phyloP scores from a whole-genome alignment of 2,329 filamentous ascomycete genomes.

The Sodiomyces alkalinus region DNA sequence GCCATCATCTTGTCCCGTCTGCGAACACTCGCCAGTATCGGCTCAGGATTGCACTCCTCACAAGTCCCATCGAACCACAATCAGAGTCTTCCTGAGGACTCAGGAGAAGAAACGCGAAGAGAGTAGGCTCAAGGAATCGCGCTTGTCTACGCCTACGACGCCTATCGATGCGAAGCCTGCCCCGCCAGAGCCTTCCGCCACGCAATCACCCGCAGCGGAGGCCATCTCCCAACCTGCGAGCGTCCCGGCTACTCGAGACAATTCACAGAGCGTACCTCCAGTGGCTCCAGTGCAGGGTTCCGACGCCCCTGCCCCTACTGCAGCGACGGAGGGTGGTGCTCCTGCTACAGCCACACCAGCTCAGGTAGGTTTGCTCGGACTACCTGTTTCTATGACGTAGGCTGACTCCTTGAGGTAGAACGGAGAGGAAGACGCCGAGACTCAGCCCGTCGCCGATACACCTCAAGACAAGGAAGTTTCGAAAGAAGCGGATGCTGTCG shows the following conservation, averaged over 20 bases:
- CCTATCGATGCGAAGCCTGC: constrained; percentile 25
- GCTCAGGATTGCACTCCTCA: constrained; percentile 76
- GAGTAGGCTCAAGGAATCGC: constrained; percentile 34
- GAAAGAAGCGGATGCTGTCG: no score
- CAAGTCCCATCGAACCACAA: constrained; percentile 81
- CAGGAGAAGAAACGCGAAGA: constrained; percentile 80
- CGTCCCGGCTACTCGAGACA: neutral
- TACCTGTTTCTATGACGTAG: no score
- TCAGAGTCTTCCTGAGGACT: constrained; percentile 79
- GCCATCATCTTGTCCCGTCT: constrained; percentile 73
- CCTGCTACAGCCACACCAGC: no score
- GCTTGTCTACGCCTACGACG: constrained; percentile 22
- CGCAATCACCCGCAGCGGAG: constrained; percentile 9
- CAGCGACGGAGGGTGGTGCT: no score
- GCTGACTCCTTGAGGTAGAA: no score
- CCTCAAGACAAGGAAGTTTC: no score
- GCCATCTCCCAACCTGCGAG: constrained; percentile 1
- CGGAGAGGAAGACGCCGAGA: no score
- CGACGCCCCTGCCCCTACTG: no score
- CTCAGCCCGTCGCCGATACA: no score
- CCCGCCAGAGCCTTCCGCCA: constrained; percentile 15
- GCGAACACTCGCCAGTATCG: constrained; percentile 79
- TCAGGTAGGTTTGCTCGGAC: no score
- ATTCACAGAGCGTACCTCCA: no score
- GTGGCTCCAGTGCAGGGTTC: no score